These are phyloP conservation scores for Aspergillus sp. DNA, from an alignment of 2,329 filamentous ascomycete genomes.

Conservation along the genomic window DNA sequence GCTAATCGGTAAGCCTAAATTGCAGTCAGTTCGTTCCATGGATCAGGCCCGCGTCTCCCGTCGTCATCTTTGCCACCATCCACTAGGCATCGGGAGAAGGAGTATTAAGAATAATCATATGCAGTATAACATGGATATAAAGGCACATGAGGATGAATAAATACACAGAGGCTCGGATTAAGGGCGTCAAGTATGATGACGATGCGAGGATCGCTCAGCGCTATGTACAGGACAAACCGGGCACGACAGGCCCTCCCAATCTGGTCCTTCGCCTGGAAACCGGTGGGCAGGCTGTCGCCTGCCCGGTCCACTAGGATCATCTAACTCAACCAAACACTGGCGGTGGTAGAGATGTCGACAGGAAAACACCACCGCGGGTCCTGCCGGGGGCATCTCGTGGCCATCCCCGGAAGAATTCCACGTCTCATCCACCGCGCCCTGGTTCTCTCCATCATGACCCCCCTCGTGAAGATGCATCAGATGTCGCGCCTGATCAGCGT, in stretches of 20 bases:
- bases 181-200: background rate
- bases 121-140: background rate
- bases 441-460: slow-evolving; percentile 5
- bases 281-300: slow-evolving; percentile 8
- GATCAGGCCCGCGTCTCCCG: too few relatives aligned
- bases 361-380: slow-evolving; percentile 46
- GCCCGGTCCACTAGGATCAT: slow-evolving; percentile 7
- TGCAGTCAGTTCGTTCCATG: too few relatives aligned
- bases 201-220: slow-evolving; percentile 12
- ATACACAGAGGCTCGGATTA: slow-evolving; percentile 3
- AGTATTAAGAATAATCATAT: background rate
- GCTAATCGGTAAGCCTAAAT: too few relatives aligned
- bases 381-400: slow-evolving; percentile 6
- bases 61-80: too few relatives aligned
- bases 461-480: slow-evolving; percentile 9
- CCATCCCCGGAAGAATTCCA: slow-evolving; percentile 6
- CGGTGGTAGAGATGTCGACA: slow-evolving; percentile 51
- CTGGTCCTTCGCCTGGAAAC: slow-evolving; percentile 22
- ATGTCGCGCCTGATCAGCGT: slow-evolving; percentile 14
- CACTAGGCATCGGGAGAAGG: background rate
- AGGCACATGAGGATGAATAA: slow-evolving; percentile 1
- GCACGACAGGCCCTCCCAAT: slow-evolving; percentile 24
- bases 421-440: slow-evolving; percentile 7
- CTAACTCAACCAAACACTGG: slow-evolving; percentile 39
- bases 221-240: slow-evolving; percentile 41